A percentile compares a stretch with the other conserved stretches of the same genome.
Conservation (phyloP, 805 yeast genomes). For the Ogataea chonburiensis region DNA sequence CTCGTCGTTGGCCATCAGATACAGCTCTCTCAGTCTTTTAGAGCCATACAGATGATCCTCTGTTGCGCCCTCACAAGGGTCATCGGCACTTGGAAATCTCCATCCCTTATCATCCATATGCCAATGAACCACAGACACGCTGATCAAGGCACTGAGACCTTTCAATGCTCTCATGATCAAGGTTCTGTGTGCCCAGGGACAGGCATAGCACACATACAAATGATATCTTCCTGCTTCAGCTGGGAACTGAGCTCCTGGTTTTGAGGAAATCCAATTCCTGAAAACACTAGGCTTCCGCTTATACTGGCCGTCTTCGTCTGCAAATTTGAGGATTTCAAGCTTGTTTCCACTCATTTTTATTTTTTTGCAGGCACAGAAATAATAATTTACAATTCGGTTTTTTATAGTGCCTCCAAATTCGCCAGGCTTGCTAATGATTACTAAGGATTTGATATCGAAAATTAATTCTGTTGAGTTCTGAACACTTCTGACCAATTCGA, state of each 20-base stretch:
- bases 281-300: constrained; percentile 53
- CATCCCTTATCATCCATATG: constrained; percentile 85
- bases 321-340: constrained; percentile 47
- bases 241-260: constrained; percentile 58
- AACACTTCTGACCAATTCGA: no score
- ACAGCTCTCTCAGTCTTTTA: constrained; percentile 64
- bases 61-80: constrained; percentile 46
- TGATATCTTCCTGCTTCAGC: constrained; percentile 85
- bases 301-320: constrained; percentile 53
- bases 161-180: constrained; percentile 70
- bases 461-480: no score
- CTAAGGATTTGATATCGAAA: no score
- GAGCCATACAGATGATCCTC: constrained; percentile 61
- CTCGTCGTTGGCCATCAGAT: constrained; percentile 70
- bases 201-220: constrained; percentile 80
- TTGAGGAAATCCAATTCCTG: constrained; percentile 59
- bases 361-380: no score
- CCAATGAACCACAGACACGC: constrained; percentile 86
- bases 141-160: constrained; percentile 63
- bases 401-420: no score
- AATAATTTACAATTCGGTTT: no score
- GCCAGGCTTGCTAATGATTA: no score
- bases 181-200: constrained; percentile 96
- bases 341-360: constrained; percentile 23
- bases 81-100: constrained; percentile 61